A percentile compares a stretch with the other conserved stretches of the same genome.
Conservation (phyloP, 768 basidiomycete species). For the Kwoniella pini region DNA sequence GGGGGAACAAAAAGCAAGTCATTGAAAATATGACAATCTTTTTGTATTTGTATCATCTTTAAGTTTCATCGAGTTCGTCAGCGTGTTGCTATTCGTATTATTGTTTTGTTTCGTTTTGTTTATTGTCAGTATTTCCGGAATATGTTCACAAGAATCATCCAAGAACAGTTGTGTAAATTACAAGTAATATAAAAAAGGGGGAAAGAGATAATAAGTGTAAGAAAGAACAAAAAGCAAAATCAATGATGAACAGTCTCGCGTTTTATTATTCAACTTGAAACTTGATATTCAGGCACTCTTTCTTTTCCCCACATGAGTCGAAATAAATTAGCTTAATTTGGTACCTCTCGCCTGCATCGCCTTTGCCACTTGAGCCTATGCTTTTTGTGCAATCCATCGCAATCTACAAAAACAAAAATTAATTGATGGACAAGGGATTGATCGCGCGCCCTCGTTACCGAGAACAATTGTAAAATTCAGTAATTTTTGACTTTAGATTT, state of each 20-base stretch:
- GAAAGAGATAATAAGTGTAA: background rate
- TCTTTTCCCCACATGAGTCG: background rate
- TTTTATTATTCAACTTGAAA: constrained; percentile 3
- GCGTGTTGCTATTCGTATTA: too few relatives aligned
- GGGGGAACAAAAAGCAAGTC: background rate
- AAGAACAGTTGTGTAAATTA: background rate
- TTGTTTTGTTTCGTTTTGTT: too few relatives aligned
- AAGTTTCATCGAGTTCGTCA: background rate
- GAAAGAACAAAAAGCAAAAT: constrained; percentile 5
- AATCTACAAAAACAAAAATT: background rate
- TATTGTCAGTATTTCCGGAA: too few relatives aligned
- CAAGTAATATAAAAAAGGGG: background rate
- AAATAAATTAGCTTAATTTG: too few relatives aligned
- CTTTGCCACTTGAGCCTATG: too few relatives aligned
- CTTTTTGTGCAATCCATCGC: too few relatives aligned
- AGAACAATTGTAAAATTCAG: background rate
- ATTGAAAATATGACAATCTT: background rate
- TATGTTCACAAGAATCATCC: too few relatives aligned
- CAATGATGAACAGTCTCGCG: background rate
- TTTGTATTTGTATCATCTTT: background rate
- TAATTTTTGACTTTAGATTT: background rate
- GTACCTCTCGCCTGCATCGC: too few relatives aligned
- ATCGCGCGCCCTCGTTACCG: constrained; percentile 3
- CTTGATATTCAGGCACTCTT: constrained; percentile 2
- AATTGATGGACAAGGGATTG: background rate